These are phyloP conservation scores for Trichophyton benhamiae DNA, from an alignment of 2,329 filamentous ascomycete species.

Conservation along the genomic window DNA sequence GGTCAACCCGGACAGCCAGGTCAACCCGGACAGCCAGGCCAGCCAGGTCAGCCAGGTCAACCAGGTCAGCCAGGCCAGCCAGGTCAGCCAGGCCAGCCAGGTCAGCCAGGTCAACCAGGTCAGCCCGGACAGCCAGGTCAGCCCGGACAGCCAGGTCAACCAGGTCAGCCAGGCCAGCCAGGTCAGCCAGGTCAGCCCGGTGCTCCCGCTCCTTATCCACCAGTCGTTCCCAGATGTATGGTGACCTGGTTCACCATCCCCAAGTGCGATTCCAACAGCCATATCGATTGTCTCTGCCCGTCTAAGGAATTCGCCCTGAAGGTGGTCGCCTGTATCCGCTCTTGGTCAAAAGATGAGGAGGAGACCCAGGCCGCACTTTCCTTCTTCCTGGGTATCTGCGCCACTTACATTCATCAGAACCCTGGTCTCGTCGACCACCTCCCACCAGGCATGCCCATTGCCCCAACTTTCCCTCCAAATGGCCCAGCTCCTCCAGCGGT, in stretches of 20 bases:
- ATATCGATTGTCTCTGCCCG: slow-evolving; percentile 77
- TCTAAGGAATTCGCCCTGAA: slow-evolving; percentile 60
- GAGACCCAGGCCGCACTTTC: slow-evolving; percentile 59
- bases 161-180: background rate
- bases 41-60: no score
- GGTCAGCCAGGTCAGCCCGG: background rate
- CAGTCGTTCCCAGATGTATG: slow-evolving; percentile 72
- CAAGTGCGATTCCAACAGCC: slow-evolving; percentile 71
- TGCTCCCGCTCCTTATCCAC: slow-evolving; percentile 39
- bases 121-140: no score
- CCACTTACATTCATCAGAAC: slow-evolving; percentile 59
- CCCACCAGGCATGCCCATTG: slow-evolving; percentile 47
- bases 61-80: no score
- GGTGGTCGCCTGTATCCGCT: slow-evolving; percentile 68
- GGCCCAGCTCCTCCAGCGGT: slow-evolving; percentile 20
- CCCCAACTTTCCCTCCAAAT: slow-evolving; percentile 24
- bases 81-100: no score
- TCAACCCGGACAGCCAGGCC: no score
- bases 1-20: no score
- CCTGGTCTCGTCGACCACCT: slow-evolving; percentile 73
- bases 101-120: no score
- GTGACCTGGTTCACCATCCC: slow-evolving; percentile 73
- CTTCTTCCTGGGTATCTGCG: slow-evolving; percentile 89
- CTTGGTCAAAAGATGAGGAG: slow-evolving; percentile 55
- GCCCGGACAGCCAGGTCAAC: no score